A percentile compares a stretch with the other conserved stretches of the same genome.
These are phyloP conservation scores for Cercospora janseana DNA, from an alignment of 2,329 filamentous ascomycete genomes.

Conservation along the genomic window DNA sequence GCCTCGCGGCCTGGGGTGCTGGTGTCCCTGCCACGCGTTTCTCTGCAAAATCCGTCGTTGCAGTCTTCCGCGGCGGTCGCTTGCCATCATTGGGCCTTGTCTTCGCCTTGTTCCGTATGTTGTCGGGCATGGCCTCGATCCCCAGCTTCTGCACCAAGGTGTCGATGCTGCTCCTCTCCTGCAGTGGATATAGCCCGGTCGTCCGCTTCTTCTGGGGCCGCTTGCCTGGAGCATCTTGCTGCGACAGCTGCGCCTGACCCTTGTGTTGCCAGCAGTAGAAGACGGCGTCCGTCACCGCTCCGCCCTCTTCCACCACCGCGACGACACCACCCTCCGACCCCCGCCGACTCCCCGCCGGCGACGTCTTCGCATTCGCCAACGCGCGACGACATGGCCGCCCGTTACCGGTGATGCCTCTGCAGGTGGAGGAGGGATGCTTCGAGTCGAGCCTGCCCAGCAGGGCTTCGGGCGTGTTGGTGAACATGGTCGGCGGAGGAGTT, in stretches of 20 bases:
- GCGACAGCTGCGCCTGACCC: conserved; percentile 65
- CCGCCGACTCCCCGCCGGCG: conserved; percentile 34
- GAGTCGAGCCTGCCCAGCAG: conserved; percentile 77
- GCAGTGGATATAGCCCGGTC: conserved; percentile 55
- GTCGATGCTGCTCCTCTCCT: conserved; percentile 75
- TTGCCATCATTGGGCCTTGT: conserved; percentile 12
- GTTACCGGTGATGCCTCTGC: conserved; percentile 77
- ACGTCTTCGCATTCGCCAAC: conserved; percentile 52
- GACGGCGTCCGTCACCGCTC: conserved; percentile 55
- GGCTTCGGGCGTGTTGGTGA: conserved; percentile 62
- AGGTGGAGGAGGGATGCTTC: conserved; percentile 78
- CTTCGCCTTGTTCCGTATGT: conserved; percentile 13
- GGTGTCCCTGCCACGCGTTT: conserved; percentile 16
- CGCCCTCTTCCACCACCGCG: conserved; percentile 49
- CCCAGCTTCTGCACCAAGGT: conserved; percentile 79
- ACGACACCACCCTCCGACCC: conserved; percentile 38
- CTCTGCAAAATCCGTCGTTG: conserved; percentile 21
- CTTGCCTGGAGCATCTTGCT: conserved; percentile 22
- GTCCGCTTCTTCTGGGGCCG: conserved; percentile 20
- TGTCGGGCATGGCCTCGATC: conserved; percentile 25
- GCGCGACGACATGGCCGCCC: conserved; percentile 81
- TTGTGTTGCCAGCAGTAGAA: conserved; percentile 95
- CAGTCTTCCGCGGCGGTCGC: conserved; percentile 19
- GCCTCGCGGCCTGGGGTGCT: conserved; percentile 15
- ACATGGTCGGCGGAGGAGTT: conserved; percentile 14